Evolutionary conservation across 768 basidiomycete species (phyloP), one percentile per base, ranked within the genome.

Genomic region (Galerina sulciceps): DNA sequence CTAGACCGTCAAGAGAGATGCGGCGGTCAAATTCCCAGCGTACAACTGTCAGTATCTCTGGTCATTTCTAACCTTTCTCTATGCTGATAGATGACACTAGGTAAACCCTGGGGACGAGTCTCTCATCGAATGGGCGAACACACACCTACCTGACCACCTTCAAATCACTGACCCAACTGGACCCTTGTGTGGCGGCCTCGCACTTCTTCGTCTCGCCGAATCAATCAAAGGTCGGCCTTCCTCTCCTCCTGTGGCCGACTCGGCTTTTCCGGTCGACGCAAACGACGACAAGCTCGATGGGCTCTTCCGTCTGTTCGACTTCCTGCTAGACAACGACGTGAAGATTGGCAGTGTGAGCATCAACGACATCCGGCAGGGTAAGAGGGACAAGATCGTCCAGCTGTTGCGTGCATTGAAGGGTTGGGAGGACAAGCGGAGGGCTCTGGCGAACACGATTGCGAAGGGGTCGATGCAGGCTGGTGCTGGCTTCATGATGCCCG

Each of bases 271-370:
- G 2, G 70, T 76, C 9, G 83, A 82, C 40, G 73, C 82, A 11
- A 78, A 80, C 60, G 90, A 94, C 68, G 90, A 96, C 63, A 91
- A 90, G 63, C 77, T 96, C 13, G 92, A 94, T 23, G 93, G 94
- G 14, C 77, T 96, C 26, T 95, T 96, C 78, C 81, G 85, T 56
- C 76, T 96, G 55, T 96, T 97, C 74, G 96, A 98, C 74, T 95
- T 93, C 74, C 74, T 97, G 55, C 82, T 98, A 46, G 94, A 96
- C 66, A 93, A 94, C 59, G 94, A 94, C 48, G 87, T 96, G 57
- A 90, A 90, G 75, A 92, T 96, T 80, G 95, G 91, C 9, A 85
- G 87, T 60, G 89, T 98, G 34, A 94, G 91, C 65, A 96, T 97
- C 75, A 96, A 96, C 69, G 96, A 99, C 73, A 81, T 99, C 35